Percentiles rank a stretch among this genome's conserved stretches.
These are phyloP conservation scores for Dothideomycetidae sp. DNA, from an alignment of 2,329 filamentous ascomycete genomes.

Conservation along the genomic window DNA sequence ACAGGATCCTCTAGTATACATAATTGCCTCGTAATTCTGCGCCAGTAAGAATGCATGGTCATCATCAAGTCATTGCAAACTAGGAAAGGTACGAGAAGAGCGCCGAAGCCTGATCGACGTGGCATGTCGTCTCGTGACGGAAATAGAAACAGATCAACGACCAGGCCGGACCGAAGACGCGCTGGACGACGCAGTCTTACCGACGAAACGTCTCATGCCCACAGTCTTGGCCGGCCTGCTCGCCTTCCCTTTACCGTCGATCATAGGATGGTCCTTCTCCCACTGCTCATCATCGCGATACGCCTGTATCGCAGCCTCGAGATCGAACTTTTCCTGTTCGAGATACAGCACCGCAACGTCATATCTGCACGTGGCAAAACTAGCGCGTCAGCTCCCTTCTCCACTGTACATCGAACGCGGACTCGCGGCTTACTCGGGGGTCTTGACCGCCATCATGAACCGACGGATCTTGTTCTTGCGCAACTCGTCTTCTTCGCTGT, in stretches of 20 bases:
- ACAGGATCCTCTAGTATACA: no score
- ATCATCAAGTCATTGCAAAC: no score
- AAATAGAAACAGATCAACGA: no score
- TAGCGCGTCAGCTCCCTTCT: no score
- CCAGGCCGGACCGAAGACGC: no score
- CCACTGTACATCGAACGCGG: no score
- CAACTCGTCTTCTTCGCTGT: constrained; percentile 58
- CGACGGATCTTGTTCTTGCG: constrained; percentile 56
- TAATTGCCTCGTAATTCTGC: no score
- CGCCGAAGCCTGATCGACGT: no score
- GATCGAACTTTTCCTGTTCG: constrained; percentile 52
- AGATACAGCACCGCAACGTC: constrained; percentile 64
- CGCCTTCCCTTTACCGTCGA: constrained; percentile 33
- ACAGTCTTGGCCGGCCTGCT: constrained; percentile 20
- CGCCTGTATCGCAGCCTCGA: constrained; percentile 47
- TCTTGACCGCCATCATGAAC: constrained; percentile 69
- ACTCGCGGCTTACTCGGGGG: constrained; percentile 46
- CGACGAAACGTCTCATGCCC: constrained; percentile 25
- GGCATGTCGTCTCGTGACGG: no score
- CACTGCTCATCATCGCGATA: constrained; percentile 61
- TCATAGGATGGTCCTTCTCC: constrained; percentile 54
- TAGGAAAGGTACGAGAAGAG: no score
- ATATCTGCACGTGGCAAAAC: constrained; percentile 37
- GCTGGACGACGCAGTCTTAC: constrained; percentile 8
- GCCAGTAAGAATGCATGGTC: no score